Conservation (phyloP, 331 rosid species). For the Quercus lobata region DNA sequence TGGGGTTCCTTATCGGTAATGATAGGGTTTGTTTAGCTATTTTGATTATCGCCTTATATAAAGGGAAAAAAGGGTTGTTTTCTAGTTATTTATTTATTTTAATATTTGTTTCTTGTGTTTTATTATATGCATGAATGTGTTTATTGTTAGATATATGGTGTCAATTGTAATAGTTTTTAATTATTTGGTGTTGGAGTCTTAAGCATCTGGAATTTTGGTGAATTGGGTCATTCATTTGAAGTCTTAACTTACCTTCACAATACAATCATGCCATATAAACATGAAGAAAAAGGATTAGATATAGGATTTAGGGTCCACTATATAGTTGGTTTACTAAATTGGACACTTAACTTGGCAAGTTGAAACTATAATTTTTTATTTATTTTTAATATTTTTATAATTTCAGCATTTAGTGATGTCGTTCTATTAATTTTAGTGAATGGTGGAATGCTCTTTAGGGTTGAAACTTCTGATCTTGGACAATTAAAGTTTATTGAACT, state of each 20-base stretch:
- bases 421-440: neutral
- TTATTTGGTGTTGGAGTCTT: neutral
- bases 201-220: conserved; percentile 1
- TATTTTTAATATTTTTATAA: neutral
- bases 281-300: neutral
- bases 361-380: neutral
- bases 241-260: neutral
- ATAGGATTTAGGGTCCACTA: neutral
- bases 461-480: neutral
- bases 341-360: neutral
- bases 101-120: neutral
- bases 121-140: neutral
- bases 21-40: neutral
- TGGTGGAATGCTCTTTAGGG: neutral
- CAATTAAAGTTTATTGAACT: neutral
- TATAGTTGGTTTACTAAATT: neutral
- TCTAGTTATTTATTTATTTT: neutral
- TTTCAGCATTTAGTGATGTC: neutral
- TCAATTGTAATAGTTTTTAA: conserved; percentile 3
- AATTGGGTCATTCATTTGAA: conserved; percentile 1
- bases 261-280: neutral
- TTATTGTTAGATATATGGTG: neutral
- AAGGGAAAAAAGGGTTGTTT: neutral
- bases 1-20: neutral
- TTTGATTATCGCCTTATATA: neutral